These are phyloP conservation scores for Entomortierella lignicola DNA, from an alignment of 192 early-diverging fungal species.

Conservation along the genomic window DNA sequence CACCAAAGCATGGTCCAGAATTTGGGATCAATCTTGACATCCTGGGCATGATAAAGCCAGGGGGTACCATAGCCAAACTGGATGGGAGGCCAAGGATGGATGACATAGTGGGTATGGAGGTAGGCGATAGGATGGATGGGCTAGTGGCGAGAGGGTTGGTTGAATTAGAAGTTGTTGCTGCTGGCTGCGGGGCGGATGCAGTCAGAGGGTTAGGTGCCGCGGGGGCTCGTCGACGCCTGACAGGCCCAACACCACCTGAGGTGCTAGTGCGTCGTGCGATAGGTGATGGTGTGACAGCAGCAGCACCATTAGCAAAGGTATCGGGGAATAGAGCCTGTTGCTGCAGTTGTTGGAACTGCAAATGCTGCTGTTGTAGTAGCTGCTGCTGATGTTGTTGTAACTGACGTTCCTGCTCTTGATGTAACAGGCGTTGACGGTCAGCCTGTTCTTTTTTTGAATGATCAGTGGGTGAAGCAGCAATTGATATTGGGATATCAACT, in stretches of 20 bases:
- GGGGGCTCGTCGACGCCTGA: slow-evolving; percentile 40
- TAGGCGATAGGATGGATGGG: slow-evolving; percentile 13
- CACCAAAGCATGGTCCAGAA: slow-evolving; percentile 89
- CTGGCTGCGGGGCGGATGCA: slow-evolving; percentile 3
- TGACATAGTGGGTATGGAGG: slow-evolving; percentile 30
- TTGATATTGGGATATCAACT: slow-evolving; percentile 40
- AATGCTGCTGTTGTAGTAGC: slow-evolving; percentile 47
- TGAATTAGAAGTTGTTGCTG: slow-evolving; percentile 7
- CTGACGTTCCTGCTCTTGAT: slow-evolving; percentile 27
- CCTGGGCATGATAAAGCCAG: slow-evolving; percentile 55
- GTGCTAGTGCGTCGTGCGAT: slow-evolving; percentile 34
- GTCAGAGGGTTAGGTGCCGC: slow-evolving; percentile 26
- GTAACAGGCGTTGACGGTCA: slow-evolving; percentile 8
- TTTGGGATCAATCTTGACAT: slow-evolving; percentile 84
- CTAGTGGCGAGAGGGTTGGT: slow-evolving; percentile 24
- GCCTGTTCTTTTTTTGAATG: neutral
- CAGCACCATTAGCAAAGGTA: slow-evolving; percentile 15
- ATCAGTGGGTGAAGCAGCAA: slow-evolving; percentile 4
- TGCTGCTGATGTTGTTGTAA: slow-evolving; percentile 47
- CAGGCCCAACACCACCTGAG: slow-evolving; percentile 46
- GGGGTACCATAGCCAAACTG: slow-evolving; percentile 34
- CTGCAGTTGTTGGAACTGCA: slow-evolving; percentile 49
- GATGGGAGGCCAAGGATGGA: slow-evolving; percentile 39
- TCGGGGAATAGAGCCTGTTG: slow-evolving; percentile 46
- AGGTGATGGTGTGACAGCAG: slow-evolving; percentile 6